Evolutionary conservation across 306 rosid species (phyloP), one percentile per base, ranked within the genome.

Genomic region (Ormosia semicastrata): DNA sequence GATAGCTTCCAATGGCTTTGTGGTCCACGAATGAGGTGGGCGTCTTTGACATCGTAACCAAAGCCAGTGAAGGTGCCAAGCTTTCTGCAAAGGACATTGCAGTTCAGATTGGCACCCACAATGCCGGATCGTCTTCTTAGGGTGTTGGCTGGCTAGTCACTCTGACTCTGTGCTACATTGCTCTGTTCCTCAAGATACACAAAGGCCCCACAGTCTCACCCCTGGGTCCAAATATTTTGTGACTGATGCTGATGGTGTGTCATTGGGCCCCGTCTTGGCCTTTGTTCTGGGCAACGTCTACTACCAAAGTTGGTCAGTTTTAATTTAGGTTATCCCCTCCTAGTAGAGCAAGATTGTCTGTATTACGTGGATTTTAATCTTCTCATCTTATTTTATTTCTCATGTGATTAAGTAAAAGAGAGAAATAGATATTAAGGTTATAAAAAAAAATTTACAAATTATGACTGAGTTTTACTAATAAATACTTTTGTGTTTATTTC

Each of bases 71-170:
- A 0, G 85, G 76, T 2, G 87, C 86, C 6, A 13, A 62, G 41
- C 91, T 92, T 66, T 84, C 94, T 6, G 13, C 90, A 0, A 1
- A 58, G 0, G 85, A 89, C 18, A 89, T 92, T 33, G 88, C 86
- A 2, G 39, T 83, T 11, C 40, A 81, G 62, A 73, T 90, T 73
- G 54, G 84, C 1, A 56, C 84, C 93, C 0, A 6, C 40, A 6
- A 90, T 90, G 93, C 4, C 90, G 8, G 93, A 92, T 3, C 89
- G 95, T 49, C 81, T 92, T 14, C 89, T 91, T 30, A 29, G 85
- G 73, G 81, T 90, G 11, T 24, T 24, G 24, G 24, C 67, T 92
- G 67, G 83, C 82, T 0, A 58, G 64, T 62, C 87, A 92, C 81
- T 87, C 91, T 15, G 49, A 24, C 24, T 24, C 24, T 24, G 24